These are phyloP conservation scores for Podosphaera fusca DNA, from an alignment of 2,329 filamentous ascomycete genomes.

Conservation along the genomic window DNA sequence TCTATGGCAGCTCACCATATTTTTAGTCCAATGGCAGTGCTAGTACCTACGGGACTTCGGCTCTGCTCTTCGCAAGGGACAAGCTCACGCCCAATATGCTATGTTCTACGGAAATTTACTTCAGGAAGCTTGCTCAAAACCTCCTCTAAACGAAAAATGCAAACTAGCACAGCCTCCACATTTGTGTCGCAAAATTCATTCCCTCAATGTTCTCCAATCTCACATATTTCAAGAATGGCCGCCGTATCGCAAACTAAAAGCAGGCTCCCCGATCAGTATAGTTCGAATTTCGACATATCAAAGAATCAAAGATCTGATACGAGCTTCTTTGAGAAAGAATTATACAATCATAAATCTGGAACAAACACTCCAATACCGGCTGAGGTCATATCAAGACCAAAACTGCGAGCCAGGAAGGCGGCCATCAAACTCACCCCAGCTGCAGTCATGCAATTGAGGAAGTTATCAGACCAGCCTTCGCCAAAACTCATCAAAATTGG, in stretches of 20 bases:
- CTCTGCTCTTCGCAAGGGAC: conserved; percentile 12
- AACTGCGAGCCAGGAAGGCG: conserved; percentile 64
- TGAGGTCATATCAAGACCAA: conserved; percentile 32
- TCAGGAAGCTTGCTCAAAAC: conserved; percentile 20
- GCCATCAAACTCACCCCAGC: conserved; percentile 67
- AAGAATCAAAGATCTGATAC: conserved; percentile 18
- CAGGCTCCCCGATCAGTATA: conserved; percentile 19
- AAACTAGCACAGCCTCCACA: conserved; percentile 42
- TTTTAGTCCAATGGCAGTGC: conserved; percentile 14
- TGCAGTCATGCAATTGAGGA: conserved; percentile 57
- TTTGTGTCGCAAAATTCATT: conserved; percentile 32
- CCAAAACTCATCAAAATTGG: conserved; percentile 88
- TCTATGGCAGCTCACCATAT: conserved; percentile 14
- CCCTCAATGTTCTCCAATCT: conserved; percentile 29
- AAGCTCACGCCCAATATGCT: conserved; percentile 18
- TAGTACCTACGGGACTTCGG: conserved; percentile 11
- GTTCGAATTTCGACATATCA: conserved; percentile 3
- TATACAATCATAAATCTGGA: conserved; percentile 38
- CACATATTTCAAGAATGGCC: conserved; percentile 36
- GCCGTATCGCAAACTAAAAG: conserved; percentile 20
- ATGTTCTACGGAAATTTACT: conserved; percentile 23
- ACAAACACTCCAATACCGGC: conserved; percentile 16
- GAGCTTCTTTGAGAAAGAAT: conserved; percentile 35
- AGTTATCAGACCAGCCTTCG: conserved; percentile 60
- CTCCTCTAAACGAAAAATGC: conserved; percentile 35